Percentiles rank a stretch among this genome's conserved stretches.
phyloP scores from a whole-genome alignment of 345 rosid genomes.

The Diplotaxis tenuifolia region DNA sequence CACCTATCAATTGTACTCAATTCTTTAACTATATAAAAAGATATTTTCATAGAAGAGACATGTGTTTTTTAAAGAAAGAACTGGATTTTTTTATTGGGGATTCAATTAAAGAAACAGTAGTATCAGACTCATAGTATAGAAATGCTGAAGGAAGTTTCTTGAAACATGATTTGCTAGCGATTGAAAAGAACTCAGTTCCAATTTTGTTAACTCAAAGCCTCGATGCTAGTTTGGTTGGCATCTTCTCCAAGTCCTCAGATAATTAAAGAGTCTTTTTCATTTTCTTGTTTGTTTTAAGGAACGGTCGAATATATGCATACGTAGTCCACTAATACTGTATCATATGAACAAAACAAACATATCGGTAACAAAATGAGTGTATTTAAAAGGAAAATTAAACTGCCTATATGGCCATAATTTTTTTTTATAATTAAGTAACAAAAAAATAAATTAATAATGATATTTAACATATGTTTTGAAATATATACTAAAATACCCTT shows the following conservation, averaged over 20 bases:
- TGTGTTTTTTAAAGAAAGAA: not conserved
- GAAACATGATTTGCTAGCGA: not conserved
- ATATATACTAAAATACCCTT: too few relatives aligned
- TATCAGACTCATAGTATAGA: not conserved
- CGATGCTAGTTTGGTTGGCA: not conserved
- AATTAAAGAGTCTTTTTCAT: not conserved
- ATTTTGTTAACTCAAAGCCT: not conserved
- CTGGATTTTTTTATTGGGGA: not conserved
- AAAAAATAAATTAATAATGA: too few relatives aligned
- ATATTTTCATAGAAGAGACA: not conserved
- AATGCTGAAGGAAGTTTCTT: slow-evolving; percentile 25
- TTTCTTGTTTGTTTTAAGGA: not conserved
- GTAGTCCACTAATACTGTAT: not conserved
- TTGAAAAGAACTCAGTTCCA: slow-evolving; percentile 22
- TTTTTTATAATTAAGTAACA: too few relatives aligned
- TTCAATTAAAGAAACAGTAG: not conserved
- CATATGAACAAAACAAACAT: not conserved
- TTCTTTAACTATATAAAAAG: slow-evolving; percentile 8
- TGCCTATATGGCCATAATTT: too few relatives aligned
- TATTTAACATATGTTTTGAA: too few relatives aligned
- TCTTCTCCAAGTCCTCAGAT: slow-evolving; percentile 12
- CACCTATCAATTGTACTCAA: slow-evolving; percentile 3
- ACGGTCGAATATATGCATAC: not conserved
- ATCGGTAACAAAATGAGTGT: not conserved
- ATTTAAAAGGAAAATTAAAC: not conserved